A percentile compares a stretch with the other conserved stretches of the same genome.
Evolutionary conservation across 2,329 filamentous ascomycete genomes (phyloP).

Genomic region (Aquanectria penicillioides): DNA sequence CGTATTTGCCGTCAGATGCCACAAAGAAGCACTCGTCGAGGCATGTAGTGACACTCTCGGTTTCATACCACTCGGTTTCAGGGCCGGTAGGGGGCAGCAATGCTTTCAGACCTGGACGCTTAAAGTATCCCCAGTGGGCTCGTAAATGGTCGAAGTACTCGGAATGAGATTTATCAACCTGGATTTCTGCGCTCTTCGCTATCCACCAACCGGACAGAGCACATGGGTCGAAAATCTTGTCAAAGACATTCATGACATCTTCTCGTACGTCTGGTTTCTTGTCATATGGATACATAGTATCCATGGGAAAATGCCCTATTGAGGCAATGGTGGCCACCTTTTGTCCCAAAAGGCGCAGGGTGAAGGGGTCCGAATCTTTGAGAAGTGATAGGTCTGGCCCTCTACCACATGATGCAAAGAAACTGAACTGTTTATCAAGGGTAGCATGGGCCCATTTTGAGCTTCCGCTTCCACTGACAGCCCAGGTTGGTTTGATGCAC

Average conservation of each 20-base stretch:
- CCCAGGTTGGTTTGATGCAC: constrained; percentile 18
- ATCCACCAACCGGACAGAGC: constrained; percentile 25
- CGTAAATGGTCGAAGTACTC: constrained; percentile 27
- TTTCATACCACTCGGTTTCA: too few species aligned
- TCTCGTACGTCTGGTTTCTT: neutral
- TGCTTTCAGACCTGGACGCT: neutral
- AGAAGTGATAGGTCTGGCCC: constrained; percentile 18
- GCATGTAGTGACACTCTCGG: constrained; percentile 10
- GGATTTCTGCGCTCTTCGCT: neutral
- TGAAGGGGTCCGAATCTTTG: neutral
- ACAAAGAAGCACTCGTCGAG: constrained; percentile 26
- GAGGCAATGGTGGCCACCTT: constrained; percentile 5
- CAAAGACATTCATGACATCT: constrained; percentile 13
- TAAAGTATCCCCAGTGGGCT: constrained; percentile 18
- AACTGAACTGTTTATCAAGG: constrained; percentile 15
- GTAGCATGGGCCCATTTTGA: constrained; percentile 24
- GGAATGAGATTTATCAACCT: neutral
- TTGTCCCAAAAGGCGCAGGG: constrained; percentile 14
- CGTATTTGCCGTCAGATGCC: constrained; percentile 4
- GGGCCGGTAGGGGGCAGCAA: neutral
- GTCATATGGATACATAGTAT: constrained; percentile 24
- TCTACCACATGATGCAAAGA: constrained; percentile 15
- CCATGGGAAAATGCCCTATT: constrained; percentile 19
- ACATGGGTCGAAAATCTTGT: constrained; percentile 28
- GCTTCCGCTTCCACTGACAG: constrained; percentile 17